Base-by-base conservation (phyloP, 2,329 filamentous ascomycete species). In the Clonostachys rosea region DNA sequence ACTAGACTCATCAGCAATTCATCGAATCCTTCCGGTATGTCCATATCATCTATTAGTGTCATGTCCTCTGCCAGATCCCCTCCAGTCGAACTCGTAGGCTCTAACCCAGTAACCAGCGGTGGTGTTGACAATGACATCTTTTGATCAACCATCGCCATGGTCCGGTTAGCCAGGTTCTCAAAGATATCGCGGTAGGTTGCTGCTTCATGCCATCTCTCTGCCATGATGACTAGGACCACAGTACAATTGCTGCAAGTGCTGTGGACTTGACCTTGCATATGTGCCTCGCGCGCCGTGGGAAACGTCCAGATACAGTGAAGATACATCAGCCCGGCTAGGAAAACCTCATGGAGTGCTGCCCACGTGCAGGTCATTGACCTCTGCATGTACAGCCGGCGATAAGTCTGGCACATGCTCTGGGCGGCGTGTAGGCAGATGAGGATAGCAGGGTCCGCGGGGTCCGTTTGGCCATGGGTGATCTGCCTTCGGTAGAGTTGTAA, bases 241-340 rank as follows among this genome's bases (percentile, higher is more conserved):
- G 54, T 63, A 50, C 65, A 67, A 8, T 57, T 40, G 14, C 35
- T 49, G 13, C 44, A 16, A 2, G 54, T 56, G 33, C 49, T 56
- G 35, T 40, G 44, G 34, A 48, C 46, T 3, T 24, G 20, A 8
- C 20, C 20, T 24, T 24, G 20, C 20, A 24, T 24, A 24, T 24
- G 20, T 24, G 20, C 20, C 37, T 49, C 43, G 5, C 59, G 52
- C 1, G 49, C 54, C 1, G 49, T 47, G 3, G 56, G 41, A 3
- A 58, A 62, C n/a, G 50, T 56, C 64, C 62, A 66, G 5, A 67
- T 55, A 42, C 63, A 67, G 48, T 67, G 58, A 13, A 42, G 40
- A 20, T 42, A 42, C 13, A 20, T 42, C 13, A 42, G 40, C 13
- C 40, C 40, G 13, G 40, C 40, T 42, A 42, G 18, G 8, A 42